Percentiles rank a stretch among this genome's conserved stretches.
Conservation (phyloP, 495 filamentous ascomycete species). For the Talaromyces wortmannii region DNA sequence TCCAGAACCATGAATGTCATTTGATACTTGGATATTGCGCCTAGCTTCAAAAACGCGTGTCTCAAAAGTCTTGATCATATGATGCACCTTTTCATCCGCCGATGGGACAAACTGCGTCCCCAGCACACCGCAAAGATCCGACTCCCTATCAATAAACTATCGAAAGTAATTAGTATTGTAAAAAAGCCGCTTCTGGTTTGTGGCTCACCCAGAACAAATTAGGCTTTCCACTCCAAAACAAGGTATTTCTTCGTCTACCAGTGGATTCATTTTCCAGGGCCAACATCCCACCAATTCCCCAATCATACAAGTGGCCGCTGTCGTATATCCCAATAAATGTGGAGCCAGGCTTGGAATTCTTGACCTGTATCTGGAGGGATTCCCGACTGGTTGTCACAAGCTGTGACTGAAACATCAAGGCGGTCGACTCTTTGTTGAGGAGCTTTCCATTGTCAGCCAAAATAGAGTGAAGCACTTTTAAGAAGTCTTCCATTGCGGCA, state of each 20-base stretch:
- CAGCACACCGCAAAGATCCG: not conserved
- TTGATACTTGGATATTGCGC: not conserved
- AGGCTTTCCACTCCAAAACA: not conserved
- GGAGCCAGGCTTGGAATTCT: not conserved
- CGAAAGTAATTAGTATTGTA: not conserved
- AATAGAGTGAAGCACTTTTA: not conserved
- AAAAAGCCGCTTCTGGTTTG: not conserved
- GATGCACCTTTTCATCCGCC: not conserved
- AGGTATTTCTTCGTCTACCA: not conserved
- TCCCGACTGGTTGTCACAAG: not conserved
- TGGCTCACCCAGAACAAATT: not conserved
- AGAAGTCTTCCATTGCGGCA: not conserved
- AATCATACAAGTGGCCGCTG: not conserved
- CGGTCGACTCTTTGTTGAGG: not conserved
- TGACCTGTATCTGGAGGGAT: not conserved
- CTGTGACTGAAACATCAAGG: not conserved
- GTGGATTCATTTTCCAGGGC: not conserved
- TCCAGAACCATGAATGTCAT: too few species aligned
- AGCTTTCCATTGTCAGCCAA: not conserved
- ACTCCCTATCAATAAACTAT: not conserved
- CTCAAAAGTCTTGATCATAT: not conserved
- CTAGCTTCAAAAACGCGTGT: not conserved
- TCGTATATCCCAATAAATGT: not conserved
- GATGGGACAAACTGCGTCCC: not conserved
- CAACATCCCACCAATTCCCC: not conserved